These are phyloP conservation scores for Paramecium primaurelia DNA, from an alignment of 73 alveolate genomes.

Conservation along the genomic window DNA sequence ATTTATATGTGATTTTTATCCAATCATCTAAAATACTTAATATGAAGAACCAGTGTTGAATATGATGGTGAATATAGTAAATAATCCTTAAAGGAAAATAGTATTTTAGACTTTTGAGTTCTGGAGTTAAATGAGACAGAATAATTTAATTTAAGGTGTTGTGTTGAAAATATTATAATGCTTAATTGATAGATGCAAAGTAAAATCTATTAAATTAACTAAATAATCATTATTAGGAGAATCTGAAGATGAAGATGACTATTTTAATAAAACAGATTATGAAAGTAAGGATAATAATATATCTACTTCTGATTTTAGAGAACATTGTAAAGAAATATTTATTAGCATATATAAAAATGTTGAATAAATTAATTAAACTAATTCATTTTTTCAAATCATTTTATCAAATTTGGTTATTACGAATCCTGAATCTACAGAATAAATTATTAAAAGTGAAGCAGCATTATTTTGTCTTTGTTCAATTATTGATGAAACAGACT, in stretches of 20 bases:
- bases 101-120: neutral
- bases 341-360: neutral
- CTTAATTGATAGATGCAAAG: neutral
- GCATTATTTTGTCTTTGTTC: conserved; percentile 7
- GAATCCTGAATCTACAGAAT: neutral
- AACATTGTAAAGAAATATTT: conserved; percentile 2
- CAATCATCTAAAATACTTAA: neutral
- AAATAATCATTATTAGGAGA: neutral
- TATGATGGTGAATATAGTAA: neutral
- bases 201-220: neutral
- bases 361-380: neutral
- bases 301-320: neutral
- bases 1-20: neutral
- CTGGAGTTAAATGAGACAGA: neutral
- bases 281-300: neutral
- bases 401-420: neutral
- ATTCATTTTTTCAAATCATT: neutral
- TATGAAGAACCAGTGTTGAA: neutral
- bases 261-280: neutral
- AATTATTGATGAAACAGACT: neutral
- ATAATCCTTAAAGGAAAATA: neutral
- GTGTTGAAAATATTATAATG: neutral
- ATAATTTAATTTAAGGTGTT: neutral
- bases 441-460: neutral
- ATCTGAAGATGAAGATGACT: neutral